Evolutionary conservation across 2,329 filamentous ascomycete species (phyloP).

Genomic region (Aspergillus ibericus): DNA sequence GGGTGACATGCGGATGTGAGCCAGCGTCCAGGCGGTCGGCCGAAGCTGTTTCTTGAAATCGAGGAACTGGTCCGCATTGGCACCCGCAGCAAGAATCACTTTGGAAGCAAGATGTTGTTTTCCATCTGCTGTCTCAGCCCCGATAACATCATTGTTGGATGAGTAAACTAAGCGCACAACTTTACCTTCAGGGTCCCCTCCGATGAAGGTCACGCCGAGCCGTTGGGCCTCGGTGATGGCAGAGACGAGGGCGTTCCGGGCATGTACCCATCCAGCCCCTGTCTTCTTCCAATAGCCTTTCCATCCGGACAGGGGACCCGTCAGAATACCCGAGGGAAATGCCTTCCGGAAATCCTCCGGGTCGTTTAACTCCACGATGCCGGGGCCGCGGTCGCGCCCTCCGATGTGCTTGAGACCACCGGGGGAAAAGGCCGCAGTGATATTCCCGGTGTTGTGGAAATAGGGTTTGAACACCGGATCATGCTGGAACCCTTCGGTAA

Average conservation of each 20-base stretch:
- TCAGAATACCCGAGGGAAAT: conserved; percentile 54
- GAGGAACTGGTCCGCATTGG: conserved; percentile 49
- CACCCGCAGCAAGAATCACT: conserved; percentile 54
- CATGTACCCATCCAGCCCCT: conserved; percentile 56
- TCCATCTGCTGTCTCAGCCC: conserved; percentile 43
- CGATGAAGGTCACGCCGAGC: conserved; percentile 4
- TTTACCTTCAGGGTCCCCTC: background rate
- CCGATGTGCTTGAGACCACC: conserved; percentile 41
- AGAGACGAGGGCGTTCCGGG: conserved; percentile 47
- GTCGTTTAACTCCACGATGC: conserved; percentile 35
- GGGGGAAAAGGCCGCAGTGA: conserved; percentile 43
- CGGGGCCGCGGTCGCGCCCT: conserved; percentile 23
- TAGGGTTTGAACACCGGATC: conserved; percentile 48
- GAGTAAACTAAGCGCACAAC: background rate
- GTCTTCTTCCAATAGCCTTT: conserved; percentile 46
- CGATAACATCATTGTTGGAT: background rate
- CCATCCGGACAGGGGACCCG: conserved; percentile 53
- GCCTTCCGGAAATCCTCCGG: conserved; percentile 50
- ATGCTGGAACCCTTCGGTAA: conserved; percentile 40
- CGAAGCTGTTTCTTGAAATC: conserved; percentile 55
- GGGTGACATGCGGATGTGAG: conserved; percentile 51
- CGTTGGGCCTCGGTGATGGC: conserved; percentile 2
- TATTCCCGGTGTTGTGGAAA: conserved; percentile 48
- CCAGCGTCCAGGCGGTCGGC: conserved; percentile 56
- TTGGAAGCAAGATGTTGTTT: conserved; percentile 42